Base-by-base conservation (phyloP, 2,329 filamentous ascomycete species). In the Aspergillus piperis region DNA sequence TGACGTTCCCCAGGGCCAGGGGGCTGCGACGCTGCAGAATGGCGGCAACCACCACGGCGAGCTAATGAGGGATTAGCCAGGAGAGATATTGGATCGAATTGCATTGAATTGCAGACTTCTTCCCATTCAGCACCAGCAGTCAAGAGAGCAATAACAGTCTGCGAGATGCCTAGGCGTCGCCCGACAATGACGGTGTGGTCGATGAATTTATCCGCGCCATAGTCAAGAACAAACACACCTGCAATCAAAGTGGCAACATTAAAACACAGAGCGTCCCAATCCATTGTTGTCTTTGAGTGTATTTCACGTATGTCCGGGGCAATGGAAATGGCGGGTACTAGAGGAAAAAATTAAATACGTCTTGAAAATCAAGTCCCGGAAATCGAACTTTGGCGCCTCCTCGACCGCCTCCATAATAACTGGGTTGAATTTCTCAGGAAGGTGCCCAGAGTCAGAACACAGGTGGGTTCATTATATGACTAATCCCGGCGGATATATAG, bases 41-140 rank as follows among this genome's bases (percentile, higher is more conserved):
- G 8, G 81, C 78, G 19, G 80, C 78, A 10, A 83, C 64, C 2
- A 85, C 78, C 0, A 85, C 81, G 1, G 76, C 78, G 32, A 84
- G 77, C 78, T 82, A 27, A 8, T 27, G 25, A 44, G 13, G 17
- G 32, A 60, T 10, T 23, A 8, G 27, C 53, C 36, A 60, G 52
- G 38, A 38, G 57, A 25, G 10, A 23, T 1, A 47, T n/a, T n/a
- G 54, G 48, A 17, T n/a, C 15, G 5, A 50, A 44, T 13, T 13
- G 8, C 49, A 13, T 13, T 27, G 25, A 8, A 21, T 47, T 27
- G 25, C 25, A 27, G 41, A 82, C 81, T 77, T 85, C 82, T 77
- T 85, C 83, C 77, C 80, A 86, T 73, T 85, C 83, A 44, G 78
- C 82, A 17, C 82, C 83, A 11, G 80, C 82, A 3, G 82, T 84